Evolutionary conservation across 192 early-diverging fungal species (phyloP).

Genomic region (Umbelopsis isabellina): DNA sequence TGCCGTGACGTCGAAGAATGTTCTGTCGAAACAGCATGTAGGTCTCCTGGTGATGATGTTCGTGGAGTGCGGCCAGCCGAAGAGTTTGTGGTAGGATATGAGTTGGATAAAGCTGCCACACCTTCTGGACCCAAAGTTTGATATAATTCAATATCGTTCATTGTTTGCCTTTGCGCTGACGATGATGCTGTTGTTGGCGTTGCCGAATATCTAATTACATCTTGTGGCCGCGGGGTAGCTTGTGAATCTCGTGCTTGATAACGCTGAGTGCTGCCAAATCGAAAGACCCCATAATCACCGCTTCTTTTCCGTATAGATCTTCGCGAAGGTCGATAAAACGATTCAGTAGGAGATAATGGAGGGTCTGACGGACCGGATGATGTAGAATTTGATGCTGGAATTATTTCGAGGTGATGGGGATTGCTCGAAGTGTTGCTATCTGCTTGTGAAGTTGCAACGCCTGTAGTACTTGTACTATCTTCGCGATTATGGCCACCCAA

Average conservation of each 20-base stretch:
- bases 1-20: background rate
- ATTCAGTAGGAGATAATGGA: constrained; percentile 13
- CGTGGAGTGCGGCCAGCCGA: background rate
- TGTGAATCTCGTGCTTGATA: background rate
- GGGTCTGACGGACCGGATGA: background rate
- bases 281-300: background rate
- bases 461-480: background rate
- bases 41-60: background rate
- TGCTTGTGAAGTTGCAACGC: constrained; percentile 9
- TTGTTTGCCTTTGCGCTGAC: background rate
- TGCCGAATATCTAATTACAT: background rate
- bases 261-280: background rate
- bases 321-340: constrained; percentile 18
- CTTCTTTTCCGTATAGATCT: constrained; percentile 10
- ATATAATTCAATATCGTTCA: constrained; percentile 12
- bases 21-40: background rate
- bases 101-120: background rate
- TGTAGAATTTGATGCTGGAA: background rate
- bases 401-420: background rate
- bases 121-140: background rate
- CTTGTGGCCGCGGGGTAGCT: background rate
- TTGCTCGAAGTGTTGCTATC: constrained; percentile 3
- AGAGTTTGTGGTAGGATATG: background rate
- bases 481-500: background rate
- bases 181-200: constrained; percentile 2